phyloP scores from a whole-genome alignment of 441 rosid species.

The Adansonia gregorii region DNA sequence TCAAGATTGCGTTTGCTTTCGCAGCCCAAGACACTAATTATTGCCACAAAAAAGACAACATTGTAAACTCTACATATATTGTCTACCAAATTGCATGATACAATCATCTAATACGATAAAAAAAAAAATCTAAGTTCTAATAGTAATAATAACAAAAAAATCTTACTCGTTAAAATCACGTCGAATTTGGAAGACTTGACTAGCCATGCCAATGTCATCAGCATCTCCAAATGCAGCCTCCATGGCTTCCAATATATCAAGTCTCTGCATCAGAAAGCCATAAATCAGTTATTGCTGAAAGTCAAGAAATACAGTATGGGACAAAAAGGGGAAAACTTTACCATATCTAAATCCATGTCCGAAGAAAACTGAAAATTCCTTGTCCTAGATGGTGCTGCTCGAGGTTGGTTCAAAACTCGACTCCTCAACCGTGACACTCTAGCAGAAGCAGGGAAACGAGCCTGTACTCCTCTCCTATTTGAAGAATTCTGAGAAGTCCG shows the following conservation, averaged over 20 bases:
- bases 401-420: slow-evolving; percentile 46
- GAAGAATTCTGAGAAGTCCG: slow-evolving; percentile 45
- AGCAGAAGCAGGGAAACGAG: slow-evolving; percentile 41
- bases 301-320: slow-evolving; percentile 6
- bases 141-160: slow-evolving; percentile 13
- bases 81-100: slow-evolving; percentile 1
- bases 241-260: slow-evolving; percentile 71
- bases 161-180: slow-evolving; percentile 87
- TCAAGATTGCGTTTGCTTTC: not conserved
- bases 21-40: not conserved
- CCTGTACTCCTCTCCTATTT: slow-evolving; percentile 53
- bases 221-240: slow-evolving; percentile 60
- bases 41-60: not conserved
- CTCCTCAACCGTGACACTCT: slow-evolving; percentile 55
- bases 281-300: slow-evolving; percentile 22
- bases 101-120: not conserved
- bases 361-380: slow-evolving; percentile 59
- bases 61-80: not conserved
- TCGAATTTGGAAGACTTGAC: slow-evolving; percentile 49
- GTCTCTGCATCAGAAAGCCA: slow-evolving; percentile 51
- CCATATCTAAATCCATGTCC: slow-evolving; percentile 74
- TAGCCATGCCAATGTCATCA: slow-evolving; percentile 34
- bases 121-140: not conserved
- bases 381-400: slow-evolving; percentile 38
- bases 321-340: slow-evolving; percentile 27